Evolutionary conservation across 1,284 basidiomycete genomes (phyloP).

Genomic region (Irpex lacteus): DNA sequence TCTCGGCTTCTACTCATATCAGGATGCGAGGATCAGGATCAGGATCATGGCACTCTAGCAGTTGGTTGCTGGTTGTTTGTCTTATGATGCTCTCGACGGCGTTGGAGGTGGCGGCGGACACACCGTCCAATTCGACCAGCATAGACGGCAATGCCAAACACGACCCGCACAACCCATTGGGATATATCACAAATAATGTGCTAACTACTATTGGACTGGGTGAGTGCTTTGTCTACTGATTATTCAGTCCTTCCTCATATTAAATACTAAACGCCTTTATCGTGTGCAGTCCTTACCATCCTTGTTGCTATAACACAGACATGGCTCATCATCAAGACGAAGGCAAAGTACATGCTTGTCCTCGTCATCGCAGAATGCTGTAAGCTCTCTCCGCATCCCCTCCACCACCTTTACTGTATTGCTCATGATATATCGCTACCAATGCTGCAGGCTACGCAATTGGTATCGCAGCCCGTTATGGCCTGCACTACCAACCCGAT

Average conservation of each 20-base stretch:
- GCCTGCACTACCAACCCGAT: constrained; percentile 39
- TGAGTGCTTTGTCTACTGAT: constrained; percentile 27
- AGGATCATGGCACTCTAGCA: neutral
- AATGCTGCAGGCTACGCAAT: constrained; percentile 33
- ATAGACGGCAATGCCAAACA: constrained; percentile 41
- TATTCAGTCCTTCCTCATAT: neutral
- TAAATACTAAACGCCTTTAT: neutral
- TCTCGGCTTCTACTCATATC: neutral
- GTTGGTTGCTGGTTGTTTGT: neutral
- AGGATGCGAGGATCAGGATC: no score
- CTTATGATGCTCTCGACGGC: neutral
- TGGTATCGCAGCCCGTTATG: constrained; percentile 49
- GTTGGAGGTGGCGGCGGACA: neutral
- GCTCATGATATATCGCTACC: neutral
- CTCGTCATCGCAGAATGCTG: constrained; percentile 61
- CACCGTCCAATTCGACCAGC: neutral
- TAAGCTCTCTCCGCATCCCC: constrained; percentile 22
- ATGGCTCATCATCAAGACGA: constrained; percentile 42
- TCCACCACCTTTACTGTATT: neutral
- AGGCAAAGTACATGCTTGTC: constrained; percentile 56
- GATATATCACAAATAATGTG: constrained; percentile 60
- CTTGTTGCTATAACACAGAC: constrained; percentile 47
- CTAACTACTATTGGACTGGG: constrained; percentile 55
- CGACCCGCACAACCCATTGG: constrained; percentile 54
- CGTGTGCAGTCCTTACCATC: constrained; percentile 40